These are phyloP conservation scores for Kwoniella sp. DNA, from an alignment of 768 basidiomycete species.

Conservation along the genomic window DNA sequence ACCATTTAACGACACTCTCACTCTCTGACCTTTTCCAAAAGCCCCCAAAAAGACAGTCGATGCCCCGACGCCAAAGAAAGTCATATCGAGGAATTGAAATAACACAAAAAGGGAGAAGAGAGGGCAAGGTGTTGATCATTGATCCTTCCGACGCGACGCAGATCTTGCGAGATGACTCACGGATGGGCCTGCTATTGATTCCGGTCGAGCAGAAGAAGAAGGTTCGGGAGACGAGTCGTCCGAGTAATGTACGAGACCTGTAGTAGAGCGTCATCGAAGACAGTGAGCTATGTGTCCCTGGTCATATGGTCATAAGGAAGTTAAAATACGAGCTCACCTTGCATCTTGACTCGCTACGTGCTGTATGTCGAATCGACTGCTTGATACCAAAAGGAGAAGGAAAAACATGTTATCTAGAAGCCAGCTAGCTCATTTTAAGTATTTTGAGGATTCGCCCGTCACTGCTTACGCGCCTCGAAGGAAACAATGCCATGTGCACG, in stretches of 20 bases:
- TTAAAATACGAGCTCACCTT: conserved; percentile 28
- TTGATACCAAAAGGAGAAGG: not conserved
- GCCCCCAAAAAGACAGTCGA: not conserved
- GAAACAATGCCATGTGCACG: not conserved
- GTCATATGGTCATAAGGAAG: no score
- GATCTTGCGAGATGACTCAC: conserved; percentile 29
- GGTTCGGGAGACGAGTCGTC: conserved; percentile 33
- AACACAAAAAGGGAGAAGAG: not conserved
- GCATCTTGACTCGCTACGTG: conserved; percentile 18
- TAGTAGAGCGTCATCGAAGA: no score
- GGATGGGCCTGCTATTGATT: conserved; percentile 26
- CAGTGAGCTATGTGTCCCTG: not conserved
- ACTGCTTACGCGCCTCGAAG: no score
- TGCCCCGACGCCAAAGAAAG: conserved; percentile 17
- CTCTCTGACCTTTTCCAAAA: not conserved
- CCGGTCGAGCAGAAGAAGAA: conserved; percentile 9
- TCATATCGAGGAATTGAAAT: not conserved
- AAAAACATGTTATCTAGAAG: no score
- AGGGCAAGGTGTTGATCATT: conserved; percentile 43
- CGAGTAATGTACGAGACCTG: conserved; percentile 41
- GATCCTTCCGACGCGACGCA: conserved; percentile 13
- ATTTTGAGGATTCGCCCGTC: no score
- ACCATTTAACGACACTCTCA: not conserved
- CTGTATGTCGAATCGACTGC: not conserved
- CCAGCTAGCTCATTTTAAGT: no score